Evolutionary conservation across 352 stramenopile genomes (phyloP).

Genomic region (Phytophthora tentaculata): DNA sequence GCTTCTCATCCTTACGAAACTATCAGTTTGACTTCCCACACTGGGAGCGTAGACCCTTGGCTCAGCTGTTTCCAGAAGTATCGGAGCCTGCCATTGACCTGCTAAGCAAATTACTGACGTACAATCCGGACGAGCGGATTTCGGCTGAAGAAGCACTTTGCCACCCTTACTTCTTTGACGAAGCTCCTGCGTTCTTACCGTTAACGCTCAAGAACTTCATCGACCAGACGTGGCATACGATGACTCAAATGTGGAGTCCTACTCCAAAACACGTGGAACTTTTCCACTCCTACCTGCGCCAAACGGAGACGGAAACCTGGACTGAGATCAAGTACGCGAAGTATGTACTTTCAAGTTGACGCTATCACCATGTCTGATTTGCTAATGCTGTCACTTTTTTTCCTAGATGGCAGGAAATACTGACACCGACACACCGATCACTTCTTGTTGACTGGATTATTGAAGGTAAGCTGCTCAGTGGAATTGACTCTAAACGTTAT

Average conservation of each 20-base stretch:
- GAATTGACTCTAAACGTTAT: too few species aligned
- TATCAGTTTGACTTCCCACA: constrained; percentile 93
- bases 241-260: constrained; percentile 49
- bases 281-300: constrained; percentile 81
- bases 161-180: constrained; percentile 80
- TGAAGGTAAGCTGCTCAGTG: constrained; percentile 67
- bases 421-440: constrained; percentile 83
- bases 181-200: constrained; percentile 44
- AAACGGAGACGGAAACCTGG: constrained; percentile 80
- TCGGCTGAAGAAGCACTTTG: constrained; percentile 81
- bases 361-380: not conserved
- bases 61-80: constrained; percentile 72
- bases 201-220: constrained; percentile 79
- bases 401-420: constrained; percentile 72
- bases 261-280: constrained; percentile 80
- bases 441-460: constrained; percentile 94
- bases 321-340: constrained; percentile 88
- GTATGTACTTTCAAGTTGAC: constrained; percentile 25
- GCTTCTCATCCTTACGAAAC: constrained; percentile 96
- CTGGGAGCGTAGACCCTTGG: constrained; percentile 71
- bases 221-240: constrained; percentile 76
- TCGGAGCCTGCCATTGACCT: constrained; percentile 75
- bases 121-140: constrained; percentile 85
- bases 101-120: constrained; percentile 76
- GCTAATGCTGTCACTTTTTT: constrained; percentile 4